Percentiles rank a stretch among this genome's conserved stretches.
Evolutionary conservation across 2,329 filamentous ascomycete genomes (phyloP).

Genomic region (Cytospora schulzeri): DNA sequence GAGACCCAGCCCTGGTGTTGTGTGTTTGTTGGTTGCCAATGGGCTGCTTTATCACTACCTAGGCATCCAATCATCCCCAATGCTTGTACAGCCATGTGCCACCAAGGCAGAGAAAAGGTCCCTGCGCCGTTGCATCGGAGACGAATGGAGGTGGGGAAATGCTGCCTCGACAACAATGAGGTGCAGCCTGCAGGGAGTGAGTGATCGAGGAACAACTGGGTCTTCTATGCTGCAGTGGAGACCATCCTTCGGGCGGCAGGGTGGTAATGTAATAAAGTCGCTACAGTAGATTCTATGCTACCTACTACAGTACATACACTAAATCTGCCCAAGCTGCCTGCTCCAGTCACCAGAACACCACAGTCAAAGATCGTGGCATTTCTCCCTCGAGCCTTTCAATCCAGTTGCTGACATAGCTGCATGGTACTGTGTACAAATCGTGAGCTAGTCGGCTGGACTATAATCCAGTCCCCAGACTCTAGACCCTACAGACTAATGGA

Average conservation of each 20-base stretch:
- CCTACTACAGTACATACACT: not conserved
- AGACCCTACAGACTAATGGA: too few species aligned
- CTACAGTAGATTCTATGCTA: too few species aligned
- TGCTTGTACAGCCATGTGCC: not conserved
- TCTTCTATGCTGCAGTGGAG: not conserved
- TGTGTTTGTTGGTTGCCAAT: not conserved
- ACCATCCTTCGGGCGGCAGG: not conserved
- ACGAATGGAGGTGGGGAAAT: constrained; percentile 14
- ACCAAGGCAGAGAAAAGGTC: constrained; percentile 7
- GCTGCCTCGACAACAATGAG: constrained; percentile 15
- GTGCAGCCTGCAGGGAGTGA: constrained; percentile 19
- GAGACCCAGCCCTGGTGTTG: too few species aligned
- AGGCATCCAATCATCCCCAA: not conserved
- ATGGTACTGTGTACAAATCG: not conserved
- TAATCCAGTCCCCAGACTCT: not conserved
- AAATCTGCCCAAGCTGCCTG: not conserved
- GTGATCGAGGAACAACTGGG: constrained; percentile 4
- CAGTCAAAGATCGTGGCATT: not conserved
- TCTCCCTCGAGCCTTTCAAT: not conserved
- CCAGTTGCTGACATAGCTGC: not conserved
- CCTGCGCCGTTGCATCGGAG: constrained; percentile 11
- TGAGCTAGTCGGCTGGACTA: not conserved
- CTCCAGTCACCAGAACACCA: not conserved
- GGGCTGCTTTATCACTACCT: too few species aligned
- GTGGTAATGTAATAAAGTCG: not conserved